Base-by-base conservation (phyloP, 106 monocot genomes). In the Acanthochlamys bracteata region DNA sequence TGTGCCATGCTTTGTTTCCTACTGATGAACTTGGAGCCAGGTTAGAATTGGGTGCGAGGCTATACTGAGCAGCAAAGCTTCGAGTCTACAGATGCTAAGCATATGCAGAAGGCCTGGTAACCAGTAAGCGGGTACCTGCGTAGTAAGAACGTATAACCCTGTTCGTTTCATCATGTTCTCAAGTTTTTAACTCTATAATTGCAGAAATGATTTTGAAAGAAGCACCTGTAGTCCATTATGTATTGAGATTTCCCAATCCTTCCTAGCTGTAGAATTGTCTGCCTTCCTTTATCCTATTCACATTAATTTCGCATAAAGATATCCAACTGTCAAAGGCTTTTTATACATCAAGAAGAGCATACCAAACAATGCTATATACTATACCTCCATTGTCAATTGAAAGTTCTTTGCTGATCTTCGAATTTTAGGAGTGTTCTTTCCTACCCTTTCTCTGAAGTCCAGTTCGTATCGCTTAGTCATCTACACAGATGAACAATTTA, bases 51-150 rank as follows among this genome's bases (percentile, higher is more conserved):
- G n/a, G n/a, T n/a, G n/a, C n/a, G n/a, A 63, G n/a, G 51, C 60
- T 78, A 93, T 23, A 88, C 64, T 1, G 82, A 75, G 72, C 91
- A 98, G 60, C 96, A 91, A 24, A 91, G 91, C 69, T 98, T 98
- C 0, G 96, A 85, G 63, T 88, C 91, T 33, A 98, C 88, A 12
- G 88, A 90, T 49, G 88, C 69, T 71, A 98, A 76, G 52, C 88
- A 98, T 27, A 98, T 88, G 85, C 91, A 88, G 46, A 98, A 98
- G n/a, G 96, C 96, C 57, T 91, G 96, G 73, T 91, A 98, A 24
- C 83, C 91, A 25, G 91, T 98, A 70, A 98, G 64, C 7, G 91
- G 91, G 64, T 85, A 75, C 57, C 96, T 98, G 80, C 77, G 82
- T 7, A 45, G 43, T 13, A 43, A 43, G n/a, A n/a, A n/a, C n/a